Conservation (phyloP, 2,329 filamentous ascomycete genomes). For the Aspergillus sp. region DNA sequence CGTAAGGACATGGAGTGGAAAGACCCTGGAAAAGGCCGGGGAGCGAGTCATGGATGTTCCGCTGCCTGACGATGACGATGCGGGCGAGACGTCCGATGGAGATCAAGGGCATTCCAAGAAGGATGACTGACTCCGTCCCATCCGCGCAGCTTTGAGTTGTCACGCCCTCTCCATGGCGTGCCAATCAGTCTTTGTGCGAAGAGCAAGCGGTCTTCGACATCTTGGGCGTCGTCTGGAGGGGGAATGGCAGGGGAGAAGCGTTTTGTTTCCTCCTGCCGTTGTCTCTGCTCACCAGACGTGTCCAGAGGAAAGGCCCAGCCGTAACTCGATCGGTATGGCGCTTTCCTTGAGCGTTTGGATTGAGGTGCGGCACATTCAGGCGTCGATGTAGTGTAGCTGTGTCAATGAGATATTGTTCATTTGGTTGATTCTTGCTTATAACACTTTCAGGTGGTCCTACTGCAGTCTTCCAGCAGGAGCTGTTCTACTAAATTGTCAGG, state of each 20-base stretch:
- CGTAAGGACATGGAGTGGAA: constrained; percentile 63
- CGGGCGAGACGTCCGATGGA: constrained; percentile 35
- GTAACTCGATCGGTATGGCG: constrained; percentile 16
- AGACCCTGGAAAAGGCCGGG: constrained; percentile 65
- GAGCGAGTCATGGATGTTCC: constrained; percentile 71
- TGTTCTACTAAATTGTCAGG: no score
- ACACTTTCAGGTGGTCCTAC: no score
- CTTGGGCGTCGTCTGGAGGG: constrained; percentile 18
- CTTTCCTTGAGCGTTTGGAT: constrained; percentile 18
- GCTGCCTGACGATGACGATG: constrained; percentile 45
- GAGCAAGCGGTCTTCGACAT: constrained; percentile 42
- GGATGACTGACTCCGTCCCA: constrained; percentile 13
- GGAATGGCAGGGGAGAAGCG: constrained; percentile 14
- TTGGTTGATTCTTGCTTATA: no score
- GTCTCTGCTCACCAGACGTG: constrained; percentile 16
- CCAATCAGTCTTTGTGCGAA: constrained; percentile 97
- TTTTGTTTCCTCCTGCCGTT: constrained; percentile 22
- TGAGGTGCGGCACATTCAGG: constrained; percentile 20
- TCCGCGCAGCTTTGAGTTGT: constrained; percentile 96
- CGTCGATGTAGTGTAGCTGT: constrained; percentile 3
- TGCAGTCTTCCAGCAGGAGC: no score
- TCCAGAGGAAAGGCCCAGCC: constrained; percentile 22
- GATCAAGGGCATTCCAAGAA: constrained; percentile 16
- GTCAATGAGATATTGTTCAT: constrained; percentile 2
- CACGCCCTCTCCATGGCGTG: constrained; percentile 74